Conservation (phyloP, 108 stramenopile species). For the Chaetoceros tenuissimus region DNA sequence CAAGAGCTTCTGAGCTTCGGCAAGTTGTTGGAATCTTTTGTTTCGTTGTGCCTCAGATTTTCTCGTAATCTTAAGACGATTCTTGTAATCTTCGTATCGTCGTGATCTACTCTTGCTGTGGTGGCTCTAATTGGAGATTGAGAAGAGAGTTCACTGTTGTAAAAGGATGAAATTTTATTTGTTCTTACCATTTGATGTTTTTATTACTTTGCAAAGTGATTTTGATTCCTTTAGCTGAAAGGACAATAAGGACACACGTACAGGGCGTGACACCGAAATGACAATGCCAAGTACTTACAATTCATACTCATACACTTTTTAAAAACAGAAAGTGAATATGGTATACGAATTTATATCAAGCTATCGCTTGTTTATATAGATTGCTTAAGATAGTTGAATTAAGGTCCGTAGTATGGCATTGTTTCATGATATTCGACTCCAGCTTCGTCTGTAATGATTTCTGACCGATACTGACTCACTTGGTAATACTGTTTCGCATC, state of each 20-base stretch:
- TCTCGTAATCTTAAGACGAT: neutral
- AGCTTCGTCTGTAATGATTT: neutral
- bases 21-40: neutral
- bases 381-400: no score
- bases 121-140: neutral
- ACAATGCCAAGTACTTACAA: no score
- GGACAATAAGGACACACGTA: no score
- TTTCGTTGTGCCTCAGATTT: neutral
- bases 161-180: no score
- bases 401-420: neutral
- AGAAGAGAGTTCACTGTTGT: neutral
- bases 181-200: no score
- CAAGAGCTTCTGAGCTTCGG: neutral
- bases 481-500: slow-evolving; percentile 40
- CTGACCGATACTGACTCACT: slow-evolving; percentile 5
- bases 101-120: neutral
- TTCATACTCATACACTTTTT: no score
- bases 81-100: neutral
- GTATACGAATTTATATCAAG: no score
- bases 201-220: no score
- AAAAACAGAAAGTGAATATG: no score
- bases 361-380: no score
- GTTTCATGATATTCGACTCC: neutral
- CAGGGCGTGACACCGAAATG: no score
- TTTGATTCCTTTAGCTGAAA: no score